These are phyloP conservation scores for Corchorus capsularis DNA, from an alignment of 345 rosid species.

Conservation along the genomic window DNA sequence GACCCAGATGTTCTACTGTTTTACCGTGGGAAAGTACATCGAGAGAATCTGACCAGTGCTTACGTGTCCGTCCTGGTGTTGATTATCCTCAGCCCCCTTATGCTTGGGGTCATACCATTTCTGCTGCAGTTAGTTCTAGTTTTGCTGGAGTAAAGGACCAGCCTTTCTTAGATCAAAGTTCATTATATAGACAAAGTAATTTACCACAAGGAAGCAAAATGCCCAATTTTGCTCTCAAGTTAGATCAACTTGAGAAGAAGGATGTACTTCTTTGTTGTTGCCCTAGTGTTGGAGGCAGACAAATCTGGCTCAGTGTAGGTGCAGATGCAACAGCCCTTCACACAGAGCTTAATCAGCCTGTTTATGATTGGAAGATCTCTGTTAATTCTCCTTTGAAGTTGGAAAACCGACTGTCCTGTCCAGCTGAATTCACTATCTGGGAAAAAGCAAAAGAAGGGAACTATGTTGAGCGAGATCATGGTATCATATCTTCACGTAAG, in stretches of 20 bases:
- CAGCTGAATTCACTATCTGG: conserved; percentile 84
- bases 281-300: conserved; percentile 58
- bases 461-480: conserved; percentile 62
- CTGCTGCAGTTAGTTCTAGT: conserved; percentile 58
- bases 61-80: conserved; percentile 69
- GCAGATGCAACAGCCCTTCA: conserved; percentile 90
- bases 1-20: conserved; percentile 71
- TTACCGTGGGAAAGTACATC: conserved; percentile 87
- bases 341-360: conserved; percentile 88
- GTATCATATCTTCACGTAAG: conserved; percentile 62
- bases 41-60: conserved; percentile 62
- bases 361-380: conserved; percentile 95
- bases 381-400: conserved; percentile 84
- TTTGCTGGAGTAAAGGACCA: conserved; percentile 66
- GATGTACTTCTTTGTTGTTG: conserved; percentile 74
- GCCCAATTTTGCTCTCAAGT: conserved; percentile 52
- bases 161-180: conserved; percentile 65
- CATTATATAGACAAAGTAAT: conserved; percentile 59
- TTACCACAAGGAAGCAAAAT: conserved; percentile 59
- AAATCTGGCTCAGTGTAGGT: conserved; percentile 86
- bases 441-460: conserved; percentile 79
- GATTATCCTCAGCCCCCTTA: conserved; percentile 53
- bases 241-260: conserved; percentile 88
- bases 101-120: conserved; percentile 65
- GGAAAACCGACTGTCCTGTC: conserved; percentile 94